Conservation (phyloP, 192 early-diverging fungal species). For the Cladochytrium replicatum region DNA sequence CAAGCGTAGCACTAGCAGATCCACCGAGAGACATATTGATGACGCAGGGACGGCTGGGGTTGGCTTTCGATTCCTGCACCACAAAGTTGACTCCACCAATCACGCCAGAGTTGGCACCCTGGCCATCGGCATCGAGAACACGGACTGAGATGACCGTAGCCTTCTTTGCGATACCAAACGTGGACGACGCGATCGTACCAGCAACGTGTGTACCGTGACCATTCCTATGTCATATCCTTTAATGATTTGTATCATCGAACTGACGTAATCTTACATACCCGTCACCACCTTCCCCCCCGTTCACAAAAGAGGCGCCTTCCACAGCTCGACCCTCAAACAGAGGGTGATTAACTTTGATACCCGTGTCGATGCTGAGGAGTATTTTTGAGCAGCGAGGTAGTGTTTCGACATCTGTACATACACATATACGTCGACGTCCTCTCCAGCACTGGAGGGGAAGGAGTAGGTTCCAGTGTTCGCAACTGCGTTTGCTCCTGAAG, state of each 20-base stretch:
- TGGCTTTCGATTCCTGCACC: constrained; percentile 6
- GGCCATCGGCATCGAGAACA: constrained; percentile 43
- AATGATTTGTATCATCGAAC: too few species aligned
- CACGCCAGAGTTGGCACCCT: constrained; percentile 36
- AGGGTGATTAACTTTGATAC: constrained; percentile 67
- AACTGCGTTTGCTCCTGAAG: too few species aligned
- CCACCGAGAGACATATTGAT: constrained; percentile 66
- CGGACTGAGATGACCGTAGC: constrained; percentile 47
- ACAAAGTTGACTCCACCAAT: constrained; percentile 44
- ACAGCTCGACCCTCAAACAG: constrained; percentile 87
- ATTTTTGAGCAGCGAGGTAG: too few species aligned
- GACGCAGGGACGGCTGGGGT: constrained; percentile 10
- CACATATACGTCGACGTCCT: constrained; percentile 53
- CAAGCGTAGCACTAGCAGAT: constrained; percentile 54
- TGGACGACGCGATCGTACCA: constrained; percentile 33
- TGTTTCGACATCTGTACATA: too few species aligned
- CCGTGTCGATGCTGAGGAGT: constrained; percentile 97
- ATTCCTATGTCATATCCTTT: too few species aligned
- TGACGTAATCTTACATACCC: too few species aligned
- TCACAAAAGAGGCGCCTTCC: constrained; percentile 36
- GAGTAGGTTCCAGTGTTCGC: too few species aligned
- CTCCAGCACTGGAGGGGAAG: constrained; percentile 39
- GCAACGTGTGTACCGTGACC: constrained; percentile 34
- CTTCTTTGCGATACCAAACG: constrained; percentile 58
- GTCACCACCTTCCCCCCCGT: constrained; percentile 29